Conservation (phyloP, 768 basidiomycete genomes). For the Tylopilus felleus region DNA sequence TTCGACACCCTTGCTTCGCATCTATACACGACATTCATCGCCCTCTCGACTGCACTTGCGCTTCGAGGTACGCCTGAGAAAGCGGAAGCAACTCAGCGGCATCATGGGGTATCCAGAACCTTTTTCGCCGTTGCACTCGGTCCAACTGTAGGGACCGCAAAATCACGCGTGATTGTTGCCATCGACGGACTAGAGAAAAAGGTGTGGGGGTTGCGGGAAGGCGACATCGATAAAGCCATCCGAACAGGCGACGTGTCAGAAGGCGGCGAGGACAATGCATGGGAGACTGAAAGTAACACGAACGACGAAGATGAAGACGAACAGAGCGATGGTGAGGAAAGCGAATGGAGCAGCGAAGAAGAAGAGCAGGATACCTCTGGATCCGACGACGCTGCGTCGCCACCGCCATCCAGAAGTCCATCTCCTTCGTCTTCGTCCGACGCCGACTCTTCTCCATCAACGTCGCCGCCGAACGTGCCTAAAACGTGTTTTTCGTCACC, state of each 20-base stretch:
- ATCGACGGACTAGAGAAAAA: constrained; percentile 62
- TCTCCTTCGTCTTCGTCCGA: constrained; percentile 22
- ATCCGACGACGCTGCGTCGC: constrained; percentile 10
- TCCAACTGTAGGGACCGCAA: constrained; percentile 59
- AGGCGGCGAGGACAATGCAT: not conserved
- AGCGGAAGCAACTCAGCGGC: not conserved
- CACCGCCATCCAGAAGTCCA: constrained; percentile 26
- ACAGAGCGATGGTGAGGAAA: constrained; percentile 7
- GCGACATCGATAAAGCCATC: constrained; percentile 23
- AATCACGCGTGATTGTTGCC: constrained; percentile 56
- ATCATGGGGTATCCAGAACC: constrained; percentile 31
- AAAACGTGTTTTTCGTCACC: not conserved
- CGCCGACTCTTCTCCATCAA: constrained; percentile 23
- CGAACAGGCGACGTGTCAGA: constrained; percentile 15
- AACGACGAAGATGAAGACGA: constrained; percentile 6
- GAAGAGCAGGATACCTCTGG: not conserved
- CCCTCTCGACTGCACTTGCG: constrained; percentile 67
- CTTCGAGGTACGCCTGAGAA: constrained; percentile 13
- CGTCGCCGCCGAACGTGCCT: constrained; percentile 8
- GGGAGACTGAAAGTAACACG: constrained; percentile 1
- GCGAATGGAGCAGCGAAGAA: constrained; percentile 8
- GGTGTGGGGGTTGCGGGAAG: constrained; percentile 25
- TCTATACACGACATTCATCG: constrained; percentile 68
- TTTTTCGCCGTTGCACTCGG: constrained; percentile 67
- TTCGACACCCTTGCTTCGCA: constrained; percentile 74